Conservation (phyloP, 1,284 basidiomycete genomes). For the Sporisorium sorghi region DNA sequence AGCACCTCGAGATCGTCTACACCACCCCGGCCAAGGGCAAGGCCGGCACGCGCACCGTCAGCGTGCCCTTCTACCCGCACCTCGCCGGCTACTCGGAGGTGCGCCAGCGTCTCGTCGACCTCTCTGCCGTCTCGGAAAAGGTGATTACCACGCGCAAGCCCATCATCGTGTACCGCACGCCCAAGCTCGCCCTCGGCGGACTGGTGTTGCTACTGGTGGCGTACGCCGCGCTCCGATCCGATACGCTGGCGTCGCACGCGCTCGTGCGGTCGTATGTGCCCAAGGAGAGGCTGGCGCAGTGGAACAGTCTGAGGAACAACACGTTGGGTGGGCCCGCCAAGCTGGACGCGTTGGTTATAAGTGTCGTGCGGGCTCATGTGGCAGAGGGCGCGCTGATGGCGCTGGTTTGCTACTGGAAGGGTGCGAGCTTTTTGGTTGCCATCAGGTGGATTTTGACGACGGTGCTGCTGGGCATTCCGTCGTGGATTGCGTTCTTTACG, state of each 20-base stretch:
- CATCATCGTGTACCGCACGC: slow-evolving; percentile 38
- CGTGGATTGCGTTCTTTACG: slow-evolving; percentile 49
- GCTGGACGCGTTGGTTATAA: slow-evolving; percentile 36
- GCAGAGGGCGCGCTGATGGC: slow-evolving; percentile 38
- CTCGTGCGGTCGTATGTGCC: slow-evolving; percentile 32
- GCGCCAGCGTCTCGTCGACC: slow-evolving; percentile 38
- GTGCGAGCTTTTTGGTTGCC: slow-evolving; percentile 22
- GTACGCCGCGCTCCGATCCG: slow-evolving; percentile 41
- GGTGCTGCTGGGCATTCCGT: slow-evolving; percentile 46
- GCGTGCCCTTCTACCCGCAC: slow-evolving; percentile 44
- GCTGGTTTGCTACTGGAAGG: slow-evolving; percentile 34
- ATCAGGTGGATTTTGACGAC: slow-evolving; percentile 46
- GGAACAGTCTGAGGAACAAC: slow-evolving; percentile 41
- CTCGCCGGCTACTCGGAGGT: slow-evolving; percentile 41
- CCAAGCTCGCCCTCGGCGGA: slow-evolving; percentile 26
- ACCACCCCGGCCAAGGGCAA: slow-evolving; percentile 29
- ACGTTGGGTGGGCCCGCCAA: slow-evolving; percentile 35
- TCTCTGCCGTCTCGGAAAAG: slow-evolving; percentile 31
- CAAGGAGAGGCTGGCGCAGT: slow-evolving; percentile 19
- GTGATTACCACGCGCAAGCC: slow-evolving; percentile 51
- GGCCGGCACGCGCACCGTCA: slow-evolving; percentile 26
- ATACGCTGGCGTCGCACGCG: slow-evolving; percentile 32
- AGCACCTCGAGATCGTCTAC: slow-evolving; percentile 46
- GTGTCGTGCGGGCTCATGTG: slow-evolving; percentile 34
- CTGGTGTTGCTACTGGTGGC: slow-evolving; percentile 7